These are phyloP conservation scores for Metschnikowia dekortorum DNA, from an alignment of 805 yeast genomes.

Conservation along the genomic window DNA sequence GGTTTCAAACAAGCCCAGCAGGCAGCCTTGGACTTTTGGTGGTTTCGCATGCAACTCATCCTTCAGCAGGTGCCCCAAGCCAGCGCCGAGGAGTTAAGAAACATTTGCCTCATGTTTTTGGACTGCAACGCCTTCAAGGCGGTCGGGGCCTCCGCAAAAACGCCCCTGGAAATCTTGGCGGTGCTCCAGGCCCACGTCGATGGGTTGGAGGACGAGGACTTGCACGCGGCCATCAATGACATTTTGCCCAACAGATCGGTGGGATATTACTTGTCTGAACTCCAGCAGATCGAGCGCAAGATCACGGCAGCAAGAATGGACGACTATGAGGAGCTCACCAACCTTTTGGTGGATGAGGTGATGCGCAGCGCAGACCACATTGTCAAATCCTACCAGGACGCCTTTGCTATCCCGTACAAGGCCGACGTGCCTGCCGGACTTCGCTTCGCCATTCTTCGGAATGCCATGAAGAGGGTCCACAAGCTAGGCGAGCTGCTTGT, in stretches of 20 bases:
- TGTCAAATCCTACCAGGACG: too few relatives aligned
- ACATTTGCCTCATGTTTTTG: neutral
- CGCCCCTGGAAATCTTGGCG: neutral
- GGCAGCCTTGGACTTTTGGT: neutral
- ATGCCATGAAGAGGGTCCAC: too few relatives aligned
- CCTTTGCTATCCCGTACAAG: too few relatives aligned
- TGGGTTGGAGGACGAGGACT: neutral
- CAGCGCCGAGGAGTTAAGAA: neutral
- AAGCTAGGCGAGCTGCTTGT: too few relatives aligned
- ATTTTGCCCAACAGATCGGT: neutral
- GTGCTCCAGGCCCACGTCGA: neutral
- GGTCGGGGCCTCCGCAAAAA: neutral
- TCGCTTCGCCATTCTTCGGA: too few relatives aligned
- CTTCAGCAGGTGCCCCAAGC: neutral
- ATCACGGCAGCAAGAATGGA: neutral
- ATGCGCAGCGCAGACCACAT: neutral
- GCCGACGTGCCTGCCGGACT: too few relatives aligned
- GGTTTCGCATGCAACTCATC: neutral
- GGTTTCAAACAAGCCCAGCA: neutral
- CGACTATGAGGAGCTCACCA: neutral
- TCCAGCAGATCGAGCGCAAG: neutral
- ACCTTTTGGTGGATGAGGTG: neutral
- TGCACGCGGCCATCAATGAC: neutral
- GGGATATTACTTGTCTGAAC: neutral
- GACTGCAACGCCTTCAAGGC: neutral